These are phyloP conservation scores for Linum trigynum DNA, from an alignment of 345 rosid genomes.

Conservation along the genomic window DNA sequence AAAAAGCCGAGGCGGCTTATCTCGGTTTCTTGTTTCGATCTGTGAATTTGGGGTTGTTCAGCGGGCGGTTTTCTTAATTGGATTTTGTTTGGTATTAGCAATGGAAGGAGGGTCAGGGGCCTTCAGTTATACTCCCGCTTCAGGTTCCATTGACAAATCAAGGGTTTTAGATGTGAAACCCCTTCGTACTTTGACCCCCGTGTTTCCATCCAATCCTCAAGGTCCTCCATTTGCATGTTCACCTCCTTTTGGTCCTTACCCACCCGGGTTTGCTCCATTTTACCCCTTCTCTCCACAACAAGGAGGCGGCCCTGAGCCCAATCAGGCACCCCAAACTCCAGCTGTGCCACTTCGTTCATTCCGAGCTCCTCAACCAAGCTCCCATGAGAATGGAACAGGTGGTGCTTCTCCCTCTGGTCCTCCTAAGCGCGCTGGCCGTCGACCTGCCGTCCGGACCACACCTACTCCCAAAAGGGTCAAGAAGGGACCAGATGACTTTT, in stretches of 20 bases:
- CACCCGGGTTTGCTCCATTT: slow-evolving; percentile 59
- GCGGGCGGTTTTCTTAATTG: not conserved
- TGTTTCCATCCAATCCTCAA: slow-evolving; percentile 37
- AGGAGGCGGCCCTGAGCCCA: slow-evolving; percentile 23
- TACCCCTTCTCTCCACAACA: slow-evolving; percentile 42
- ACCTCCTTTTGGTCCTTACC: slow-evolving; percentile 49
- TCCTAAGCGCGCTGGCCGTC: not conserved
- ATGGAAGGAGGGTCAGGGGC: slow-evolving; percentile 43
- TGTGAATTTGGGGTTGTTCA: not conserved
- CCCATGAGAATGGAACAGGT: slow-evolving; percentile 7
- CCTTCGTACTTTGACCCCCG: slow-evolving; percentile 52
- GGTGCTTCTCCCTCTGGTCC: not conserved
- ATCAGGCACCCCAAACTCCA: slow-evolving; percentile 26
- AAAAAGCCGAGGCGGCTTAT: too few relatives aligned
- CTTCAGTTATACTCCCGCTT: slow-evolving; percentile 7
- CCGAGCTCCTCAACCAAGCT: slow-evolving; percentile 28
- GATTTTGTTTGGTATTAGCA: not conserved
- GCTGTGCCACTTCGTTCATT: slow-evolving; percentile 49
- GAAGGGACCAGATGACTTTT: slow-evolving; percentile 8
- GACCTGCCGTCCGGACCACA: not conserved
- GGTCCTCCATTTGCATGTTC: slow-evolving; percentile 39
- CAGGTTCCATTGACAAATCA: slow-evolving; percentile 36
- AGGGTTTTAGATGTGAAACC: slow-evolving; percentile 76
- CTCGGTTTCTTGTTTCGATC: too few relatives aligned
- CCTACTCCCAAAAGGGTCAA: slow-evolving; percentile 7